Conservation (phyloP, 1,139 yeast species). For the Candida smagusa region DNA sequence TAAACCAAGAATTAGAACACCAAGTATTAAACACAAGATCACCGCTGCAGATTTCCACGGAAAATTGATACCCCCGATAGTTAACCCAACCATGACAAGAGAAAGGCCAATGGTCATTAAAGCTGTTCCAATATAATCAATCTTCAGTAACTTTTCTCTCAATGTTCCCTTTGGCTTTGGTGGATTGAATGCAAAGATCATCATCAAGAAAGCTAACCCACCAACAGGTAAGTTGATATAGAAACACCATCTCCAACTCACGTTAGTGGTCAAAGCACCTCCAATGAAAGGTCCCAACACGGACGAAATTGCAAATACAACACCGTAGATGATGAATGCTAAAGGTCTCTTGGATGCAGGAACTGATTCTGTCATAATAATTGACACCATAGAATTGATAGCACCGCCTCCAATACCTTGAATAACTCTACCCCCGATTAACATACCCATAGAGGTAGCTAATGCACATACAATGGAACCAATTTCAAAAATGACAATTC, state of each 20-base stretch:
- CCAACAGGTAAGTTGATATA: constrained; percentile 25
- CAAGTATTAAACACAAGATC: constrained; percentile 51
- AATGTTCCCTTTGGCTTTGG: constrained; percentile 46
- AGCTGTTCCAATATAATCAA: constrained; percentile 50
- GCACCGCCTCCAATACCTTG: constrained; percentile 21
- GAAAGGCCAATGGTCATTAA: constrained; percentile 41
- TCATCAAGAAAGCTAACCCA: constrained; percentile 15
- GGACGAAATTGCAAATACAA: constrained; percentile 19
- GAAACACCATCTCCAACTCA: constrained; percentile 26
- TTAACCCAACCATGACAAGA: constrained; percentile 45
- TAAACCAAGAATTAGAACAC: constrained; percentile 40
- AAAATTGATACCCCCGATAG: constrained; percentile 47
- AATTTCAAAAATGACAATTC: constrained; percentile 54
- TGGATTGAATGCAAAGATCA: constrained; percentile 46
- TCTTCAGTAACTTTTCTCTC: constrained; percentile 33
- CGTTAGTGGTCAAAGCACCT: constrained; percentile 20
- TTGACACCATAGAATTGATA: constrained; percentile 16
- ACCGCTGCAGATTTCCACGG: constrained; percentile 57
- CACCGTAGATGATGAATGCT: constrained; percentile 17
- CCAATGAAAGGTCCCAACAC: constrained; percentile 26
- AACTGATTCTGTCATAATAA: constrained; percentile 19
- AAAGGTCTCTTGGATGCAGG: constrained; percentile 18
- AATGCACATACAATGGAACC: constrained; percentile 52
- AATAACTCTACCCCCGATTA: constrained; percentile 21
- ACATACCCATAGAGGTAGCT: constrained; percentile 19